Conservation (phyloP, 345 rosid species). For the Acer negundo region DNA sequence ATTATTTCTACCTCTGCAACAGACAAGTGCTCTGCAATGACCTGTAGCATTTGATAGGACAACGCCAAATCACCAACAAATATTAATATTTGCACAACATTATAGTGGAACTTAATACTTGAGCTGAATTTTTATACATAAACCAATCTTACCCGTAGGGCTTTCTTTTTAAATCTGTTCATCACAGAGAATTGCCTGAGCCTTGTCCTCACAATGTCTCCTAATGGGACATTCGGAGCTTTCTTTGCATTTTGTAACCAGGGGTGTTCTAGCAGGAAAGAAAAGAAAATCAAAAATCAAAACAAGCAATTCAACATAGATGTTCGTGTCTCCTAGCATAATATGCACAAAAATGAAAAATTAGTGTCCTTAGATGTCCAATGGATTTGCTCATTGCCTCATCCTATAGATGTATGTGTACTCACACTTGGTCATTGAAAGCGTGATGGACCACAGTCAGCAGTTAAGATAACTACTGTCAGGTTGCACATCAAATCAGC, state of each 20-base stretch:
- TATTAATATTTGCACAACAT: constrained; percentile 5
- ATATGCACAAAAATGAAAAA: not conserved
- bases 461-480: not conserved
- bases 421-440: not conserved
- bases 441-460: not conserved
- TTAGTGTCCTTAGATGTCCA: not conserved
- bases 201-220: constrained; percentile 92
- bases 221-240: constrained; percentile 95
- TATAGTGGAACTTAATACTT: not conserved
- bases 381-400: no score
- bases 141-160: constrained; percentile 61
- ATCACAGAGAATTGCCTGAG: constrained; percentile 92
- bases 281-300: constrained; percentile 15
- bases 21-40: constrained; percentile 89
- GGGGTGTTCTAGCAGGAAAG: constrained; percentile 64
- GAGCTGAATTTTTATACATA: constrained; percentile 13
- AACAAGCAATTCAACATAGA: constrained; percentile 6
- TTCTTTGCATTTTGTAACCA: constrained; percentile 96
- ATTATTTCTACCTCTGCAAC: constrained; percentile 89
- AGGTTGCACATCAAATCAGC: not conserved
- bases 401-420: not conserved
- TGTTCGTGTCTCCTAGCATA: not conserved
- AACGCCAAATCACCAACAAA: constrained; percentile 7
- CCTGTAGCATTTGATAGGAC: constrained; percentile 51
- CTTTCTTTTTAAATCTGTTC: constrained; percentile 97